Evolutionary conservation across 139 green algal species (phyloP).

Genomic region (Dunaliella primolecta): DNA sequence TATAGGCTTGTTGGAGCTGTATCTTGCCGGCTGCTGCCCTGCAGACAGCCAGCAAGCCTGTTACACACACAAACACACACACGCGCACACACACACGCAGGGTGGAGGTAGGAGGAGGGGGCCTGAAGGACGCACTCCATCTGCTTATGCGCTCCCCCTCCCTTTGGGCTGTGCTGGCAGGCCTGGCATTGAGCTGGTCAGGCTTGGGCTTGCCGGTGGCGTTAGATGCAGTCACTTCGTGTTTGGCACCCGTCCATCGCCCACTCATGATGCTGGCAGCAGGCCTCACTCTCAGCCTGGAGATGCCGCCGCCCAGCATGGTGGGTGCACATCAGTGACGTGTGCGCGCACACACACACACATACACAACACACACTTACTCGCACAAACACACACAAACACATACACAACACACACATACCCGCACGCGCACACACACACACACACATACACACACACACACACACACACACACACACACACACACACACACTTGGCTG

Average conservation of each 20-base stretch:
- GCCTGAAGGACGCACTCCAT: conserved; percentile 29
- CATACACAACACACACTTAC: background rate
- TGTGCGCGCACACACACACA: background rate
- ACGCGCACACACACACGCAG: conserved; percentile 13
- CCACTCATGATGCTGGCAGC: conserved; percentile 46
- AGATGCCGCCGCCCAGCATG: conserved; percentile 12
- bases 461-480: background rate
- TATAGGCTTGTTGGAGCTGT: too few species aligned
- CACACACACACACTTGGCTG: background rate
- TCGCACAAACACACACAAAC: background rate
- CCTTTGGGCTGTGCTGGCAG: conserved; percentile 28
- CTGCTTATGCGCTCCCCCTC: conserved; percentile 32
- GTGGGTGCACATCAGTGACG: background rate
- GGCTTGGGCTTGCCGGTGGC: conserved; percentile 22
- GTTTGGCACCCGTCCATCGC: conserved; percentile 36
- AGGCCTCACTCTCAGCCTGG: conserved; percentile 29
- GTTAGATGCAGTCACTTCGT: conserved; percentile 17
- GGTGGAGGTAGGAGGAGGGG: conserved; percentile 52
- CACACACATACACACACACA: background rate
- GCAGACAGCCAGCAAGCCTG: too few species aligned
- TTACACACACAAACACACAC: too few species aligned
- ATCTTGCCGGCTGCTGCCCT: too few species aligned
- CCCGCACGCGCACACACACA: background rate
- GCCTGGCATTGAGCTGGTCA: background rate
- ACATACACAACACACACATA: background rate